Percentiles rank a stretch among this genome's conserved stretches.
phyloP scores from a whole-genome alignment of 352 stramenopile genomes.

The Thalassiosira livingstoniorum region DNA sequence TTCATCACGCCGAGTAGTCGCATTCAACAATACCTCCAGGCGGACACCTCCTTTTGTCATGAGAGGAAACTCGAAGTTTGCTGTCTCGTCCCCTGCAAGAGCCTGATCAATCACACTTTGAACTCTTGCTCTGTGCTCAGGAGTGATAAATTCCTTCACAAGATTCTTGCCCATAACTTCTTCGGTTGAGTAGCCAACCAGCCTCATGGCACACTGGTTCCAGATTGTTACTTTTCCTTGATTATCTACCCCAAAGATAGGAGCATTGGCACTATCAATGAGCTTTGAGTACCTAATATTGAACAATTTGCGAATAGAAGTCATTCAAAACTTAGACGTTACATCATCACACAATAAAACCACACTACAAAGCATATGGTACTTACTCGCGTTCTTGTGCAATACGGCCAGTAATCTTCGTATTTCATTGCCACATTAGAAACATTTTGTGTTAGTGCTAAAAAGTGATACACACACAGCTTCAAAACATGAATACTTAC shows the following conservation, averaged over 20 bases:
- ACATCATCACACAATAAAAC: constrained; percentile 72
- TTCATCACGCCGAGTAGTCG: constrained; percentile 86
- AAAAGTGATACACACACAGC: no score
- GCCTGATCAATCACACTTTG: constrained; percentile 79
- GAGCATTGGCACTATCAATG: constrained; percentile 77
- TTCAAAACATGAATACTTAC: no score
- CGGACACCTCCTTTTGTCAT: constrained; percentile 66
- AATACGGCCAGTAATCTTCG: constrained; percentile 84
- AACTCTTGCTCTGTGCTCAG: constrained; percentile 86
- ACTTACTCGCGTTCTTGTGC: constrained; percentile 81
- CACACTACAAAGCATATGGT: background rate
- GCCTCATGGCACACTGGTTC: constrained; percentile 91
- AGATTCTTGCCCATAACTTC: constrained; percentile 90
- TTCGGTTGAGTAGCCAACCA: constrained; percentile 89
- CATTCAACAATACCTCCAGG: constrained; percentile 67
- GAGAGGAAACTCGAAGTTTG: no score
- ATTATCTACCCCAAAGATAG: constrained; percentile 85
- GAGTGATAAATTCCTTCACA: constrained; percentile 88
- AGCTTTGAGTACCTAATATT: constrained; percentile 63
- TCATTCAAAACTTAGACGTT: no score
- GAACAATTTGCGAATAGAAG: no score
- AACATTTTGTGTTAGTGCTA: no score
- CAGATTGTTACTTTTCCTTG: constrained; percentile 79
- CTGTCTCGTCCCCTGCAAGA: constrained; percentile 68
- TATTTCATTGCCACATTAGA: no score